These are phyloP conservation scores for Soucietia sequanensis DNA, from an alignment of 805 yeast genomes.

Conservation along the genomic window DNA sequence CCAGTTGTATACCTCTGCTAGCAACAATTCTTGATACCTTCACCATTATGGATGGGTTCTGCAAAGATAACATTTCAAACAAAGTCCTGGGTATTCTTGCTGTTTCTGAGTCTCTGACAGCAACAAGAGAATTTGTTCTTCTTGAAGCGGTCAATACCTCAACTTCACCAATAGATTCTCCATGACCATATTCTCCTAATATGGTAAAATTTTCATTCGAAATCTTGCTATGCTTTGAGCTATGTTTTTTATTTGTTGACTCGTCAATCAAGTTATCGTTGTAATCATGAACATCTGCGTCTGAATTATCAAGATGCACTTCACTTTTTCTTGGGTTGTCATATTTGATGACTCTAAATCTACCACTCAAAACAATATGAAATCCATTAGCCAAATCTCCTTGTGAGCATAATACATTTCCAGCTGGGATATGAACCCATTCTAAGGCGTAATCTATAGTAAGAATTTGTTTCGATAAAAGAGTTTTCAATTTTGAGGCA, in stretches of 20 bases:
- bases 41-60: constrained; percentile 87
- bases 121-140: constrained; percentile 68
- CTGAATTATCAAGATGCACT: constrained; percentile 7
- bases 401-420: constrained; percentile 73
- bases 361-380: constrained; percentile 84
- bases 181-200: constrained; percentile 85
- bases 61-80: constrained; percentile 79
- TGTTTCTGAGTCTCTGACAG: constrained; percentile 90
- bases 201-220: constrained; percentile 33
- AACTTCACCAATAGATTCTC: constrained; percentile 91
- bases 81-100: constrained; percentile 90
- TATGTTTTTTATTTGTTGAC: constrained; percentile 7
- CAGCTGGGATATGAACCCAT: constrained; percentile 92
- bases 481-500: constrained; percentile 68
- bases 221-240: no score
- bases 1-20: constrained; percentile 31
- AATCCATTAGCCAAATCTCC: constrained; percentile 90
- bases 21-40: constrained; percentile 85
- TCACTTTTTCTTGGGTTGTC: constrained; percentile 17
- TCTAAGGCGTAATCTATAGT: constrained; percentile 89
- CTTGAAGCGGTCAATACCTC: constrained; percentile 84
- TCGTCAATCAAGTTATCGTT: constrained; percentile 21
- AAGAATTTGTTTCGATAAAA: constrained; percentile 64
- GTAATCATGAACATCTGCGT: constrained; percentile 6
- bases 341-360: constrained; percentile 63